Percentiles rank a stretch among this genome's conserved stretches.
phyloP scores from a whole-genome alignment of 495 filamentous ascomycete species.

The Antarctomyces pellizariae region DNA sequence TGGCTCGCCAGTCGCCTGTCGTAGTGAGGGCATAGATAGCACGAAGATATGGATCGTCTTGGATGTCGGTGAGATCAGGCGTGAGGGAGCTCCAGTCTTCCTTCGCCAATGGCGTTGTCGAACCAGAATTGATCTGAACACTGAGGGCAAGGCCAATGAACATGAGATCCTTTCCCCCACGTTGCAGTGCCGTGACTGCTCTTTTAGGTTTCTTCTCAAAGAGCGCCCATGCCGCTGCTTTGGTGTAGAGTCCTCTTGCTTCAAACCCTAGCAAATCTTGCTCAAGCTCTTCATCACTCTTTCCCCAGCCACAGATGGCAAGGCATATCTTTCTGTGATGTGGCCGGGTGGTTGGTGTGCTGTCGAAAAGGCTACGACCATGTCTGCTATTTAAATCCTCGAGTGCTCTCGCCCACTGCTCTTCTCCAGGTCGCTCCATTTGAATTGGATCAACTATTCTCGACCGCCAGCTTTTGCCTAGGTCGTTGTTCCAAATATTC shows the following conservation, averaged over 20 bases:
- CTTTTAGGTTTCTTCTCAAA: slow-evolving; percentile 44
- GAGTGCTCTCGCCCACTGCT: slow-evolving; percentile 25
- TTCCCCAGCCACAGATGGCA: slow-evolving; percentile 50
- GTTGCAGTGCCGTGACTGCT: slow-evolving; percentile 26
- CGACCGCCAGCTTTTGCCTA: slow-evolving; percentile 20
- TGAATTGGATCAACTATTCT: slow-evolving; percentile 21
- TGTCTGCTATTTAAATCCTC: slow-evolving; percentile 21
- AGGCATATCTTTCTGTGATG: slow-evolving; percentile 62
- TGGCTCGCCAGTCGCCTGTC: slow-evolving; percentile 65
- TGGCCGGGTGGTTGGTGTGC: slow-evolving; percentile 34
- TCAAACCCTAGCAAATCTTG: slow-evolving; percentile 26
- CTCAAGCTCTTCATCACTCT: slow-evolving; percentile 32
- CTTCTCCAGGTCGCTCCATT: slow-evolving; percentile 16
- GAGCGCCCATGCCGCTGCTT: slow-evolving; percentile 54
- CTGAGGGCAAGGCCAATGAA: slow-evolving; percentile 28
- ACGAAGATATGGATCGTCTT: slow-evolving; percentile 61
- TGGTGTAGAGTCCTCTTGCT: slow-evolving; percentile 42
- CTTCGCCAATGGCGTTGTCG: slow-evolving; percentile 2
- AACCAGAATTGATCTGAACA: slow-evolving; percentile 8
- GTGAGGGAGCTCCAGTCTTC: slow-evolving; percentile 22
- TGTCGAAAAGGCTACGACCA: slow-evolving; percentile 19
- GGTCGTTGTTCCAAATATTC: slow-evolving; percentile 53
- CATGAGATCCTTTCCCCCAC: slow-evolving; percentile 23
- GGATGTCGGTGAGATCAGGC: slow-evolving; percentile 15
- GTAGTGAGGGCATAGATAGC: slow-evolving; percentile 84